Conservation (phyloP, 805 yeast genomes). For the Lipomyces chichibuensis region DNA sequence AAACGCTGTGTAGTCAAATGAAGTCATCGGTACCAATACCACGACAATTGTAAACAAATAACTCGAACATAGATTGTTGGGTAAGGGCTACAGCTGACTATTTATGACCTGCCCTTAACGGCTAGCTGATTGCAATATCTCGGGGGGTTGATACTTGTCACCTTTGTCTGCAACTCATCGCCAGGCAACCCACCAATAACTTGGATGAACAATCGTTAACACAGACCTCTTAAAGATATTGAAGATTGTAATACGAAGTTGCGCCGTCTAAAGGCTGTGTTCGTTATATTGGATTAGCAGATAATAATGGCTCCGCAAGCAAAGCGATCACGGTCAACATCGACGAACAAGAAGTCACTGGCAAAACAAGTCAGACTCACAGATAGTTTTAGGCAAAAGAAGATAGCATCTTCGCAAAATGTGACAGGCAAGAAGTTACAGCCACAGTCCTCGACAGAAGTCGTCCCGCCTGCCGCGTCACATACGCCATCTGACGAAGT, state of each 20-base stretch:
- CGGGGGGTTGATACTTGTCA: not conserved
- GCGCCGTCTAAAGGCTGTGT: not conserved
- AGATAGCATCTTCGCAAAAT: constrained; percentile 4
- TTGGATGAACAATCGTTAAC: not conserved
- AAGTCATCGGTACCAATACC: not conserved
- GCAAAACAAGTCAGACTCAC: constrained; percentile 23
- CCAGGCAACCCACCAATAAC: not conserved
- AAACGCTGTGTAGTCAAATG: not conserved
- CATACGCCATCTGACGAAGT: not conserved
- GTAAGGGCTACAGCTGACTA: not conserved
- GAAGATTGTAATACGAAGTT: not conserved
- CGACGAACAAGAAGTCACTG: constrained; percentile 3
- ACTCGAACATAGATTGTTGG: not conserved
- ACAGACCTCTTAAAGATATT: not conserved
- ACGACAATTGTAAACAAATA: not conserved
- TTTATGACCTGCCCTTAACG: not conserved
- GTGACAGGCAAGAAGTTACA: not conserved
- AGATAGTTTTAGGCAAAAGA: constrained; percentile 18
- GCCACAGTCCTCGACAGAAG: not conserved
- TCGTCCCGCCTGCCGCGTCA: not conserved
- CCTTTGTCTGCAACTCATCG: not conserved
- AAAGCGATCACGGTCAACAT: constrained; percentile 1
- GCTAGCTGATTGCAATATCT: not conserved
- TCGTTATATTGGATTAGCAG: not conserved
- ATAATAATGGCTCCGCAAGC: constrained; percentile 14